Conservation (phyloP, 2,329 filamentous ascomycete species). For the Calonectria fujianensis region DNA sequence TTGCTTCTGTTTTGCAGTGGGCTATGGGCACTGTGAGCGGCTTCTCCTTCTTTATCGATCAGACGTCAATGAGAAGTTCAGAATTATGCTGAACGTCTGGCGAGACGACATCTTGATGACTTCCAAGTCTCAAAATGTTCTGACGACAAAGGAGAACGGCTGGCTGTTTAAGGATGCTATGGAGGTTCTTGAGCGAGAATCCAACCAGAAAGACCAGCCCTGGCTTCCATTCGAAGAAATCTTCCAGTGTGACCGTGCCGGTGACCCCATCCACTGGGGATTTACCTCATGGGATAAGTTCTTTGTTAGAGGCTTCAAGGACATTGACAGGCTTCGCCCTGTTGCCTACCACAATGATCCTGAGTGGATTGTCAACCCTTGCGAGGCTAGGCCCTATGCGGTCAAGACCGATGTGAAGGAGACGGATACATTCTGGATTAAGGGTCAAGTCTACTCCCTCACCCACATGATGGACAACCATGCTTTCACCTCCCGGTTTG, state of each 20-base stretch:
- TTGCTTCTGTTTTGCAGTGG: constrained; percentile 39
- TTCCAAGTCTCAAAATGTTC: background rate
- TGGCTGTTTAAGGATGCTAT: constrained; percentile 35
- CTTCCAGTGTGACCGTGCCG: constrained; percentile 21
- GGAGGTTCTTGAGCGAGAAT: background rate
- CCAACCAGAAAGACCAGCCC: constrained; percentile 17
- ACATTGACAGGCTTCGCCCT: constrained; percentile 21
- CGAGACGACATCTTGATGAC: constrained; percentile 22
- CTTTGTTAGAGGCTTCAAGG: constrained; percentile 33
- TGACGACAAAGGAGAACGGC: background rate
- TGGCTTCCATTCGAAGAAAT: constrained; percentile 25
- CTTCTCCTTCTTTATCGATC: constrained; percentile 38
- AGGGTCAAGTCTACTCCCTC: no score
- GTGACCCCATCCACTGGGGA: constrained; percentile 4
- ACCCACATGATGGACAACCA: no score
- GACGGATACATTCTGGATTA: no score
- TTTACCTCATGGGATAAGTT: constrained; percentile 37
- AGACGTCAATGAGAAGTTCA: background rate
- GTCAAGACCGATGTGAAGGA: no score
- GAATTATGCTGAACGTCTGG: constrained; percentile 29
- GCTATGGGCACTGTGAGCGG: constrained; percentile 40
- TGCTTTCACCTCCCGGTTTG: no score
- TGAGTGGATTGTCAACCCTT: constrained; percentile 24
- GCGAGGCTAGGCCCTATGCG: no score
- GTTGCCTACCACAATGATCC: constrained; percentile 16